Evolutionary conservation across 129 eudicot genomes (phyloP).

Genomic region (Lactuca saligna): DNA sequence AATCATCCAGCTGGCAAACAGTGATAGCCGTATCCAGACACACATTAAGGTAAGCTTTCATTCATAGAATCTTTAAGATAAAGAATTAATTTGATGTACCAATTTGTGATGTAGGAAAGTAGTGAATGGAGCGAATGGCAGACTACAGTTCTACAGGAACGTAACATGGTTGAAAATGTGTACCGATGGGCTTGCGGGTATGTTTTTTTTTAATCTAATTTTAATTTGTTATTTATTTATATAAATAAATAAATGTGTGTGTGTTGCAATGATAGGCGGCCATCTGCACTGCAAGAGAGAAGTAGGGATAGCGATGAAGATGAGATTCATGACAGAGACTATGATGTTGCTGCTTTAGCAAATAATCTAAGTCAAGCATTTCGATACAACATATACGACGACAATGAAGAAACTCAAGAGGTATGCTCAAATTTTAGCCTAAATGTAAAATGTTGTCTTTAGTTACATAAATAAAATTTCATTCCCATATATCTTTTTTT

Average conservation of each 20-base stretch:
- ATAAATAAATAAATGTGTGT: too few relatives aligned
- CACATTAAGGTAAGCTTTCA: slow-evolving; percentile 56
- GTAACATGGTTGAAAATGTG: slow-evolving; percentile 74
- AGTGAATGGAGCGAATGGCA: slow-evolving; percentile 84
- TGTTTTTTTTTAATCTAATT: slow-evolving; percentile 23
- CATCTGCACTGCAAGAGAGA: slow-evolving; percentile 81
- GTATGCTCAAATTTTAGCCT: slow-evolving; percentile 34
- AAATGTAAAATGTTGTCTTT: neutral
- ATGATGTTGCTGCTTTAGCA: slow-evolving; percentile 87
- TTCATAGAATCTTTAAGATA: neutral
- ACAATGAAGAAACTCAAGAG: slow-evolving; percentile 73
- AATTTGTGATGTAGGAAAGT: slow-evolving; percentile 48
- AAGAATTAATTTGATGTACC: slow-evolving; percentile 4
- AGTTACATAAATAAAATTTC: neutral
- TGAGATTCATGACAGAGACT: slow-evolving; percentile 81
- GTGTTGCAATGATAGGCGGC: slow-evolving; percentile 55
- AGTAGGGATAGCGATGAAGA: slow-evolving; percentile 88
- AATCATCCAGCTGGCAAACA: slow-evolving; percentile 60
- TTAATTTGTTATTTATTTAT: neutral
- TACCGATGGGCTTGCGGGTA: slow-evolving; percentile 98
- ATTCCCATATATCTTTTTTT: neutral
- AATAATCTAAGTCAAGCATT: slow-evolving; percentile 89
- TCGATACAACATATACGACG: slow-evolving; percentile 63
- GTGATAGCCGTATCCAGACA: slow-evolving; percentile 50
- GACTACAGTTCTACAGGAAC: slow-evolving; percentile 68